These are phyloP conservation scores for Saccharomycopsis olivae DNA, from an alignment of 805 yeast species.

Conservation along the genomic window DNA sequence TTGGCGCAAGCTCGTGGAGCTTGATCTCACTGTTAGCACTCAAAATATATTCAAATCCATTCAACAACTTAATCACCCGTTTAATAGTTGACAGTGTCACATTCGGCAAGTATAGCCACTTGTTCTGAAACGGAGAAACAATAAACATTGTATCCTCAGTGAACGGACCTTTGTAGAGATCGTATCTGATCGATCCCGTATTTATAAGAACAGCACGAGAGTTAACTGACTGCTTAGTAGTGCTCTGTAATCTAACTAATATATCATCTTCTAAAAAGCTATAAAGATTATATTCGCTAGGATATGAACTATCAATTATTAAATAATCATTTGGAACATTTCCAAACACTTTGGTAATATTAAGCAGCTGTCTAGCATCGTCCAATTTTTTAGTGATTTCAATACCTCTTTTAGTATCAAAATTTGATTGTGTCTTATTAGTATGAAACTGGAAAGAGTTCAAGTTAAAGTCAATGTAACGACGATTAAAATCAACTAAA, in stretches of 20 bases:
- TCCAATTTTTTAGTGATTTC: conserved; percentile 35
- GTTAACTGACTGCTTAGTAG: conserved; percentile 22
- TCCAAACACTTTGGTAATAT: conserved; percentile 50
- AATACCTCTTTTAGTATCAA: conserved; percentile 48
- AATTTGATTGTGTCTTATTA: conserved; percentile 22
- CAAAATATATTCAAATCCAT: conserved; percentile 40
- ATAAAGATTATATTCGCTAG: conserved; percentile 46
- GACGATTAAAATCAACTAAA: conserved; percentile 38
- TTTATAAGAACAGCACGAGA: conserved; percentile 56
- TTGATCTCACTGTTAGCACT: conserved; percentile 7
- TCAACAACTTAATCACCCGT: conserved; percentile 43
- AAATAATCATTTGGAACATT: conserved; percentile 56
- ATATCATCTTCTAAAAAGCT: conserved; percentile 47
- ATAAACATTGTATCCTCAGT: conserved; percentile 72
- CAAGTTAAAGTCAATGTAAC: conserved; percentile 75
- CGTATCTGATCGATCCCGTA: conserved; percentile 84
- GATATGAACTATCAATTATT: conserved; percentile 56
- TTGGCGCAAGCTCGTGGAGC: conserved; percentile 5
- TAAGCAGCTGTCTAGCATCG: conserved; percentile 34
- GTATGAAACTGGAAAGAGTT: conserved; percentile 63
- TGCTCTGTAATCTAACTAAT: conserved; percentile 34
- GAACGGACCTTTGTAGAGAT: conserved; percentile 73
- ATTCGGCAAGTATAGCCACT: conserved; percentile 56
- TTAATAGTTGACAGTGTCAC: conserved; percentile 51
- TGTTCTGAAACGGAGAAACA: conserved; percentile 76